A percentile compares a stretch with the other conserved stretches of the same genome.
These are phyloP conservation scores for Omphalea diandra DNA, from an alignment of 441 rosid species.

Conservation along the genomic window DNA sequence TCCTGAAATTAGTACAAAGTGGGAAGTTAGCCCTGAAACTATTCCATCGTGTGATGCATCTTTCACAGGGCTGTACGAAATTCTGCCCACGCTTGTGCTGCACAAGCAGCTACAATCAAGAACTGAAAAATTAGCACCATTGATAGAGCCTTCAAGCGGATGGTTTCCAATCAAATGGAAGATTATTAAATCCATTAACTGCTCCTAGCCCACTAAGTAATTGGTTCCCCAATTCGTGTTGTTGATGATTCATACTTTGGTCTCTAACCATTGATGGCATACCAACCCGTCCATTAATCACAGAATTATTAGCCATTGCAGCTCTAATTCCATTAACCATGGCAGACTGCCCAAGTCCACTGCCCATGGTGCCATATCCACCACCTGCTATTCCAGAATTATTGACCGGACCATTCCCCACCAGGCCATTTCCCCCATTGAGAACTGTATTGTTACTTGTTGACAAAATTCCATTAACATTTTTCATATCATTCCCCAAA, in stretches of 20 bases:
- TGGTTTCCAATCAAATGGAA: slow-evolving; percentile 74
- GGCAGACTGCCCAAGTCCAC: slow-evolving; percentile 56
- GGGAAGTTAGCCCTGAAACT: slow-evolving; percentile 36
- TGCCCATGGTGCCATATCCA: slow-evolving; percentile 47
- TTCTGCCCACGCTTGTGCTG: slow-evolving; percentile 36
- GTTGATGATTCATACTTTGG: slow-evolving; percentile 51
- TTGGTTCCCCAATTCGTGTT: slow-evolving; percentile 68
- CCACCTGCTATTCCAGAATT: slow-evolving; percentile 46
- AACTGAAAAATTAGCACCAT: slow-evolving; percentile 18
- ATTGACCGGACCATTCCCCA: slow-evolving; percentile 45
- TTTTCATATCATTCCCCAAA: slow-evolving; percentile 53
- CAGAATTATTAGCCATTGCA: slow-evolving; percentile 45
- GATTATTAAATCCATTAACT: slow-evolving; percentile 60
- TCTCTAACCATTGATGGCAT: slow-evolving; percentile 52
- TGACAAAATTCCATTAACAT: slow-evolving; percentile 40
- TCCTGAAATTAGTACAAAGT: slow-evolving; percentile 53
- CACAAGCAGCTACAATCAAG: slow-evolving; percentile 33
- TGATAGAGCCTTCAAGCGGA: slow-evolving; percentile 35
- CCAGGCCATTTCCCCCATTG: slow-evolving; percentile 34
- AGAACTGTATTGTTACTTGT: slow-evolving; percentile 42
- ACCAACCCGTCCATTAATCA: slow-evolving; percentile 56
- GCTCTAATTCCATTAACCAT: slow-evolving; percentile 56
- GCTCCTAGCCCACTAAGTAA: slow-evolving; percentile 68
- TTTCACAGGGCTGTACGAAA: slow-evolving; percentile 35
- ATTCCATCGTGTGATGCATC: slow-evolving; percentile 26